A percentile compares a stretch with the other conserved stretches of the same genome.
These are phyloP conservation scores for Ajuga reptans DNA, from an alignment of 305 asterid genomes.

Conservation along the genomic window DNA sequence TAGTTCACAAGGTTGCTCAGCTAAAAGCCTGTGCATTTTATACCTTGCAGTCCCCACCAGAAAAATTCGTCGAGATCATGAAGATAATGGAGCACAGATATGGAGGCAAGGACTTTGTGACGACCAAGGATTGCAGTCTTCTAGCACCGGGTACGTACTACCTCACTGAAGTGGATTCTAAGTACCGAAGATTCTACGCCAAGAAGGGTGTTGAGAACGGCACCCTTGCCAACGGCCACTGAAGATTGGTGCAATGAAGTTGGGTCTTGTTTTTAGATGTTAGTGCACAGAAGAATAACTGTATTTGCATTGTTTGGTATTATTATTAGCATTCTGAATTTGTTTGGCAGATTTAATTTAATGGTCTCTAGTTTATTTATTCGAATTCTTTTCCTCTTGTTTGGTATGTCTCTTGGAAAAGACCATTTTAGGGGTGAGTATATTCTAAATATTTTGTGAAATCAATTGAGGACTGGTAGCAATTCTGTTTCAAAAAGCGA, in stretches of 20 bases:
- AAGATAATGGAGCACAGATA: constrained; percentile 93
- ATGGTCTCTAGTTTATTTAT: constrained; percentile 18
- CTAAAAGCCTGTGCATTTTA: neutral
- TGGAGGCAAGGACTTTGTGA: constrained; percentile 75
- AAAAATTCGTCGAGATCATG: constrained; percentile 70
- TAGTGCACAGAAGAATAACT: constrained; percentile 29
- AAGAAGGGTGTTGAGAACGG: constrained; percentile 59
- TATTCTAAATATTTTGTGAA: constrained; percentile 25
- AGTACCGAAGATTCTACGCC: constrained; percentile 75
- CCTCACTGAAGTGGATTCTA: constrained; percentile 90
- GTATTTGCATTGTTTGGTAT: constrained; percentile 22
- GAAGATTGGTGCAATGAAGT: constrained; percentile 22
- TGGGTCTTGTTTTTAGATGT: constrained; percentile 23
- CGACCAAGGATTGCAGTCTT: constrained; percentile 80
- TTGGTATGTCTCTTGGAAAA: neutral
- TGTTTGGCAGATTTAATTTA: constrained; percentile 21
- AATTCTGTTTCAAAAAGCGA: too few relatives aligned
- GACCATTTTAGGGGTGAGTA: constrained; percentile 18
- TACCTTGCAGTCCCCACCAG: constrained; percentile 80
- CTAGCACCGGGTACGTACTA: constrained; percentile 80
- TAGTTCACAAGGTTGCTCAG: neutral
- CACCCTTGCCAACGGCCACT: constrained; percentile 58
- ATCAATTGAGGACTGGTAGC: neutral
- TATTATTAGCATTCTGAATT: neutral
- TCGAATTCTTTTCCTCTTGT: neutral